A percentile compares a stretch with the other conserved stretches of the same genome.
These are phyloP conservation scores for Psilocybe sp. DNA, from an alignment of 768 basidiomycete genomes.

Conservation along the genomic window DNA sequence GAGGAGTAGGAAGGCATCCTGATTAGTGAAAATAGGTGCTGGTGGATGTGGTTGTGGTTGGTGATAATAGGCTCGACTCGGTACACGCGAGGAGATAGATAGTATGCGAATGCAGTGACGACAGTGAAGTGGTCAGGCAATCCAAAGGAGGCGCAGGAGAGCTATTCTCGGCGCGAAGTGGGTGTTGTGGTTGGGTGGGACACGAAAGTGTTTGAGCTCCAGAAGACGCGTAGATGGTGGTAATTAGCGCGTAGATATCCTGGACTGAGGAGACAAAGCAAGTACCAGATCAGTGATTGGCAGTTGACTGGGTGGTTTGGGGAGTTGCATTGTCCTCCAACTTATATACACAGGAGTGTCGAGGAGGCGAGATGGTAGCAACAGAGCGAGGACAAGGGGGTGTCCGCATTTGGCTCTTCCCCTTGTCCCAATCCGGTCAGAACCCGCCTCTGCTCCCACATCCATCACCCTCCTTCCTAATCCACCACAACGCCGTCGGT, in stretches of 20 bases:
- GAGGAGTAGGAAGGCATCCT: constrained; percentile 49
- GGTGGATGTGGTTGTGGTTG: neutral
- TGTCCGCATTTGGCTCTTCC: constrained; percentile 23
- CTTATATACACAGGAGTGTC: constrained; percentile 26
- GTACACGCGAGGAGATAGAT: neutral
- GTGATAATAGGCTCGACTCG: neutral
- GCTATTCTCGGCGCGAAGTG: too few species aligned
- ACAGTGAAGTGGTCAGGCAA: constrained; percentile 3
- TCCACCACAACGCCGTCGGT: constrained; percentile 14
- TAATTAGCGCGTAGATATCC: too few species aligned
- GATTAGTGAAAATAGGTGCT: constrained; percentile 3
- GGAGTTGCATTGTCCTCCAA: constrained; percentile 16
- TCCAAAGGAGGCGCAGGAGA: constrained; percentile 2
- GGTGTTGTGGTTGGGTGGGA: too few species aligned
- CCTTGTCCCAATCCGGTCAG: constrained; percentile 27
- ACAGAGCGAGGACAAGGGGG: constrained; percentile 28
- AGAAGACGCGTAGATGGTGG: too few species aligned
- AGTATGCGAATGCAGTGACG: neutral
- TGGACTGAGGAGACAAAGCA: too few species aligned
- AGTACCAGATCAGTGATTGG: constrained; percentile 12
- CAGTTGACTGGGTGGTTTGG: constrained; percentile 7
- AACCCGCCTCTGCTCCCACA: constrained; percentile 4
- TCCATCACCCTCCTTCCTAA: constrained; percentile 8
- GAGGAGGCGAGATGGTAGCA: neutral
- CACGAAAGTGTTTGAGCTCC: too few species aligned